Evolutionary conservation across 2,329 filamentous ascomycete species (phyloP).

Genomic region (Ambrosiella cleistominuta): DNA sequence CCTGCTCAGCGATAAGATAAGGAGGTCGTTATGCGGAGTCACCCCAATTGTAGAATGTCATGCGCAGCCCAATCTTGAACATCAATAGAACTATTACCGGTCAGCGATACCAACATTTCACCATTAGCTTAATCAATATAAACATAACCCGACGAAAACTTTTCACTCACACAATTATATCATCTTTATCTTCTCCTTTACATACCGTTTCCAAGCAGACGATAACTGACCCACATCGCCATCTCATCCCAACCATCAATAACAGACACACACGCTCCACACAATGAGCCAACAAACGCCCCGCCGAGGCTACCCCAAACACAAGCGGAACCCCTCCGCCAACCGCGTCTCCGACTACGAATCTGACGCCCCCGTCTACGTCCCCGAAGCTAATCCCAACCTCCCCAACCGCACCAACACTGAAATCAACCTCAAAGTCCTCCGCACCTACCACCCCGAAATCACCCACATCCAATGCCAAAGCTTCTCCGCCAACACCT

Average conservation of each 20-base stretch:
- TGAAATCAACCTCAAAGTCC: constrained; percentile 71
- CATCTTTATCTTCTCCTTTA: not conserved
- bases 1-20: too few species aligned
- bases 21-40: too few species aligned
- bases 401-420: constrained; percentile 53
- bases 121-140: too few species aligned
- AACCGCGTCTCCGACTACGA: constrained; percentile 43
- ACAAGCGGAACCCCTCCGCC: constrained; percentile 25
- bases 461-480: constrained; percentile 60
- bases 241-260: not conserved
- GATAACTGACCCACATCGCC: not conserved
- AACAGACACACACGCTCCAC: not conserved
- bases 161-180: not conserved
- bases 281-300: constrained; percentile 29
- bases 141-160: too few species aligned
- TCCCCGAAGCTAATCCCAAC: constrained; percentile 25
- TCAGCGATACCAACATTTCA: too few species aligned
- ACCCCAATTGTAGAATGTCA: too few species aligned
- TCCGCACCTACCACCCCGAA: constrained; percentile 62
- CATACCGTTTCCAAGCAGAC: too few species aligned
- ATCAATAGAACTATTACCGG: too few species aligned
- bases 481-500: constrained; percentile 73
- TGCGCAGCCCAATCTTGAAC: too few species aligned
- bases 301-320: constrained; percentile 19
- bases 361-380: constrained; percentile 37